A percentile compares a stretch with the other conserved stretches of the same genome.
Conservation (phyloP, 2,329 filamentous ascomycete species). For the Diaporthe ampelina region DNA sequence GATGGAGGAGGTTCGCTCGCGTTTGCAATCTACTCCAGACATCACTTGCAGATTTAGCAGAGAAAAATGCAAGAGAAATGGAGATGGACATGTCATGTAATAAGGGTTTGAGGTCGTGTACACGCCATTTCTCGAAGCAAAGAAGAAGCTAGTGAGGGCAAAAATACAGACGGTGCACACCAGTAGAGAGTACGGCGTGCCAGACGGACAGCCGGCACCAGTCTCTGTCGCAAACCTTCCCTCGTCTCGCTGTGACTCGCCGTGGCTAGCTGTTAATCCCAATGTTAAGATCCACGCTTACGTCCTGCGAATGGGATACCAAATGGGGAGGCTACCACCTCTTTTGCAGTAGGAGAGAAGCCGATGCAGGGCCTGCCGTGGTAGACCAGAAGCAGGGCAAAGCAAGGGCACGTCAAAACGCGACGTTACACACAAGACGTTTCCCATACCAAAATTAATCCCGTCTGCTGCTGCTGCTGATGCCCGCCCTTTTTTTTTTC, state of each 20-base stretch:
- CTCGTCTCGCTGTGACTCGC: neutral
- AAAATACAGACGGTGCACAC: neutral
- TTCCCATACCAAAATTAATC: neutral
- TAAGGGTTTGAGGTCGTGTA: neutral
- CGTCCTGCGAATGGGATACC: neutral
- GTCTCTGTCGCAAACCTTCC: neutral
- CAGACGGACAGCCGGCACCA: neutral
- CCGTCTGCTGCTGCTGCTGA: slow-evolving; percentile 4
- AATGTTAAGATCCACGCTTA: neutral
- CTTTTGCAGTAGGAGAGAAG: neutral
- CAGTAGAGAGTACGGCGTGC: neutral
- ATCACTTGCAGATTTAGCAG: neutral
- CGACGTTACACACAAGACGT: slow-evolving; percentile 13
- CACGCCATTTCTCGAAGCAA: neutral
- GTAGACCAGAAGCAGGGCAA: neutral
- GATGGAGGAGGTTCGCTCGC: neutral
- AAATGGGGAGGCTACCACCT: neutral
- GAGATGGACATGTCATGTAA: neutral
- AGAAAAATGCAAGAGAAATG: neutral
- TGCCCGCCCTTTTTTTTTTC: neutral
- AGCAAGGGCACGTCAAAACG: neutral
- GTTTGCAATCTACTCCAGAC: slow-evolving; percentile 5
- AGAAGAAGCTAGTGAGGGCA: neutral
- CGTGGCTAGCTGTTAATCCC: neutral
- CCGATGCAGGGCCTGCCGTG: neutral